Percentiles rank a stretch among this genome's conserved stretches.
These are phyloP conservation scores for Pulveroboletus sp. DNA, from an alignment of 768 basidiomycete genomes.

Conservation along the genomic window DNA sequence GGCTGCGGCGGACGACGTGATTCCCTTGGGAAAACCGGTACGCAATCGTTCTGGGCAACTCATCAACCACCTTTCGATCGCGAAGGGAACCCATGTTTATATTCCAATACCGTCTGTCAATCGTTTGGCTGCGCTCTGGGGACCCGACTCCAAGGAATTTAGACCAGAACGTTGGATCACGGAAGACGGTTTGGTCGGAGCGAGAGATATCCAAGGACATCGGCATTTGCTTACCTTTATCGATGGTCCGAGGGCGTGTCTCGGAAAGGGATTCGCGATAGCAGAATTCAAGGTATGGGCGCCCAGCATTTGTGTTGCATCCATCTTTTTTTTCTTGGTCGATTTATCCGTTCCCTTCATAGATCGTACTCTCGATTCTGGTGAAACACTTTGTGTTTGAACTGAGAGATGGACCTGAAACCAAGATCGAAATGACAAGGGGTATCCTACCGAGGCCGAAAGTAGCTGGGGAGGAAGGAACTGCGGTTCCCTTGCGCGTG, in stretches of 20 bases:
- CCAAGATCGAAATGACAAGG: conserved; percentile 6
- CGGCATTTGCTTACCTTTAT: too few species aligned
- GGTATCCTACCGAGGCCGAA: conserved; percentile 21
- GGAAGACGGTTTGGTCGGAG: conserved; percentile 19
- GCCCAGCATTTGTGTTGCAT: too few species aligned
- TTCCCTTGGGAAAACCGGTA: conserved; percentile 55
- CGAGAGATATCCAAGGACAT: too few species aligned
- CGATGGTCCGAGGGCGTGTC: too few species aligned
- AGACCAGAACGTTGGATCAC: conserved; percentile 62
- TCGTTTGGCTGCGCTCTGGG: conserved; percentile 55
- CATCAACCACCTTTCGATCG: conserved; percentile 40
- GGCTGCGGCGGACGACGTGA: conserved; percentile 50
- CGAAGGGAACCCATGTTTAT: conserved; percentile 44
- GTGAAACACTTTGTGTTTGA: conserved; percentile 32
- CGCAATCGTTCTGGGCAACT: conserved; percentile 37
- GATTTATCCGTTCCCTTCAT: too few species aligned
- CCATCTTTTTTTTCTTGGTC: too few species aligned
- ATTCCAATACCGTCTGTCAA: conserved; percentile 47
- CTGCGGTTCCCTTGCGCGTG: conserved; percentile 3
- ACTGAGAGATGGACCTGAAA: conserved; percentile 17
- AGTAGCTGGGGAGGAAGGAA: conserved; percentile 24
- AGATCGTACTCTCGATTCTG: conserved; percentile 44
- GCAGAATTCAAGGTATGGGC: too few species aligned
- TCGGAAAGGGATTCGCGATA: too few species aligned
- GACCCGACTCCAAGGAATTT: conserved; percentile 53